These are phyloP conservation scores for Quercus cerris DNA, from an alignment of 306 rosid genomes.

Conservation along the genomic window DNA sequence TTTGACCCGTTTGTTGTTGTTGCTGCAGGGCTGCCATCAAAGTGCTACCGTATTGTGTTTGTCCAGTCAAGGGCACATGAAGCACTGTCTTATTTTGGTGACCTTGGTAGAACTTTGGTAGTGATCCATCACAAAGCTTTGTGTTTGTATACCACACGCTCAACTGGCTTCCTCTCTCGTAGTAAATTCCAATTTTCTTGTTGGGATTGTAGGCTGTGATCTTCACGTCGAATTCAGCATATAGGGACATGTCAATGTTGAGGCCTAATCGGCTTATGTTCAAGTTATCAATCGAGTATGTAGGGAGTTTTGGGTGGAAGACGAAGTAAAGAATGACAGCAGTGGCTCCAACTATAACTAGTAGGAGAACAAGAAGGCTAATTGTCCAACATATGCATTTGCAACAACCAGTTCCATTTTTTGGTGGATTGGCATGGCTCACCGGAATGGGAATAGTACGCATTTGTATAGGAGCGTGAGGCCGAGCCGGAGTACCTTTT, in stretches of 20 bases:
- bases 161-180: slow-evolving; percentile 65
- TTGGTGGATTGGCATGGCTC: slow-evolving; percentile 23
- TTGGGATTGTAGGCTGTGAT: slow-evolving; percentile 77
- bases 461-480: slow-evolving; percentile 19
- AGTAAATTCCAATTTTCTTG: slow-evolving; percentile 81
- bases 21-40: slow-evolving; percentile 71
- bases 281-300: slow-evolving; percentile 62
- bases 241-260: slow-evolving; percentile 63
- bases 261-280: slow-evolving; percentile 61
- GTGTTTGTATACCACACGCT: slow-evolving; percentile 70
- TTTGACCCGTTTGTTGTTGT: slow-evolving; percentile 68
- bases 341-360: slow-evolving; percentile 55
- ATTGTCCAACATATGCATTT: slow-evolving; percentile 68
- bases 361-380: slow-evolving; percentile 39
- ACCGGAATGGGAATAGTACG: slow-evolving; percentile 17
- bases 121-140: slow-evolving; percentile 67
- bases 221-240: slow-evolving; percentile 71
- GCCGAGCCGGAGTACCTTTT: slow-evolving; percentile 34
- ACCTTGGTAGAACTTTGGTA: slow-evolving; percentile 86
- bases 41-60: slow-evolving; percentile 60
- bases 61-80: slow-evolving; percentile 66
- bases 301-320: slow-evolving; percentile 82
- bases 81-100: slow-evolving; percentile 69
- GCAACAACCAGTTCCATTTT: slow-evolving; percentile 47
- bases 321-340: slow-evolving; percentile 54